Percentiles rank a stretch among this genome's conserved stretches.
Conservation (phyloP, 2,329 filamentous ascomycete species). For the Ambrosiella xylebori region DNA sequence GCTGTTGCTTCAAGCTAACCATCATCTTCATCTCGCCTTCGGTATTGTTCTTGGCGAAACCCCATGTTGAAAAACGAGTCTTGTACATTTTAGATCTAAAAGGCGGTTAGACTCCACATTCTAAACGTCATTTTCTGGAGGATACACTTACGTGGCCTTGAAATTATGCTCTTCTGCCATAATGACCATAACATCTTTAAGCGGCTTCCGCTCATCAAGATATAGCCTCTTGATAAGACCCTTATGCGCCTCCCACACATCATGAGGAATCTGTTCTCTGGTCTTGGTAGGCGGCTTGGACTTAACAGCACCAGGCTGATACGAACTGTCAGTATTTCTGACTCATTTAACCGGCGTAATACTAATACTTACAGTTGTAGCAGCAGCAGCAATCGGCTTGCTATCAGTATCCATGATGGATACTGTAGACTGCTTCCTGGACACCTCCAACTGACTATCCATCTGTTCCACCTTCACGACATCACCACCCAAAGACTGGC, state of each 20-base stretch:
- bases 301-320: neutral
- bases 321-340: neutral
- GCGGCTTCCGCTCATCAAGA: slow-evolving; percentile 30
- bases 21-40: slow-evolving; percentile 34
- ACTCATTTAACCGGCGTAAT: neutral
- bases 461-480: slow-evolving; percentile 8
- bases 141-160: slow-evolving; percentile 28
- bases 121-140: neutral
- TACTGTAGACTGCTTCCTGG: neutral
- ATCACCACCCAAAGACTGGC: slow-evolving; percentile 5
- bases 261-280: slow-evolving; percentile 27
- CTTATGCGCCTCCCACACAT: slow-evolving; percentile 32
- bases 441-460: neutral
- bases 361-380: neutral
- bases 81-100: slow-evolving; percentile 37
- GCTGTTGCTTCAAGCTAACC: slow-evolving; percentile 34
- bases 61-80: slow-evolving; percentile 37
- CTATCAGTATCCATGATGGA: neutral
- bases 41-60: slow-evolving; percentile 37
- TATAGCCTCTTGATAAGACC: slow-evolving; percentile 28
- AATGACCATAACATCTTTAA: slow-evolving; percentile 35
- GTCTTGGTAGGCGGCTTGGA: slow-evolving; percentile 13
- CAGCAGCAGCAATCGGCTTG: neutral
- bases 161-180: slow-evolving; percentile 33
- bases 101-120: neutral